Conservation (phyloP, 306 rosid species). For the Alnus rubra region DNA sequence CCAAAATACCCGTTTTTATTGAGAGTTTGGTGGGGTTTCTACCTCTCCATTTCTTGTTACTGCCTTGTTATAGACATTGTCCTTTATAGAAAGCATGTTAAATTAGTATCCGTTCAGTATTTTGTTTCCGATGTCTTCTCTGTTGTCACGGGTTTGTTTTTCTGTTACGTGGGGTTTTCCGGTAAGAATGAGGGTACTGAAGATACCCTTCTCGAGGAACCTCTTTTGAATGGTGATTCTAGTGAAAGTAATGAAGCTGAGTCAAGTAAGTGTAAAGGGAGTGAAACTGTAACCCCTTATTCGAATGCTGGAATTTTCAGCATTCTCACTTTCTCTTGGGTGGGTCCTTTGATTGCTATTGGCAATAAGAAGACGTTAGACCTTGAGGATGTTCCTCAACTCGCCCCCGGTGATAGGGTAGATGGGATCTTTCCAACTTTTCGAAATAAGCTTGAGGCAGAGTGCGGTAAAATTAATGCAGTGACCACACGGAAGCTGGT, state of each 20-base stretch:
- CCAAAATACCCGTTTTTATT: slow-evolving; percentile 30
- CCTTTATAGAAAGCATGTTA: slow-evolving; percentile 20
- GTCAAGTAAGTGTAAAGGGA: slow-evolving; percentile 30
- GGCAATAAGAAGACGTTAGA: slow-evolving; percentile 51
- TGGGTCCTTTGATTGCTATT: slow-evolving; percentile 40
- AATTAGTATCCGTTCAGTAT: slow-evolving; percentile 30
- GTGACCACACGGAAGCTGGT: slow-evolving; percentile 37
- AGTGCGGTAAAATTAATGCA: slow-evolving; percentile 24
- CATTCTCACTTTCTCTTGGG: slow-evolving; percentile 48
- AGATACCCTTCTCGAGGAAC: slow-evolving; percentile 35
- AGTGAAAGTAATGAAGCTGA: slow-evolving; percentile 16
- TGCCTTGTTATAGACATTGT: slow-evolving; percentile 35
- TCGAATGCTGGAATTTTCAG: slow-evolving; percentile 52
- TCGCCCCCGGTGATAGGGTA: slow-evolving; percentile 37
- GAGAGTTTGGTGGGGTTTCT: slow-evolving; percentile 56
- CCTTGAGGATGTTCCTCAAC: slow-evolving; percentile 63
- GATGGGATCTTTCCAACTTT: slow-evolving; percentile 32
- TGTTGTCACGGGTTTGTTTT: slow-evolving; percentile 38
- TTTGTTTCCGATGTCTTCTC: slow-evolving; percentile 38
- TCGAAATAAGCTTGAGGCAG: slow-evolving; percentile 37
- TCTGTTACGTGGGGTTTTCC: slow-evolving; percentile 33
- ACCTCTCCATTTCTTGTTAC: slow-evolving; percentile 38
- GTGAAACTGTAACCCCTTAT: slow-evolving; percentile 37
- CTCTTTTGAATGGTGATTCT: slow-evolving; percentile 42
- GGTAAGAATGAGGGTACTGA: slow-evolving; percentile 22